A percentile compares a stretch with the other conserved stretches of the same genome.
phyloP scores from a whole-genome alignment of 805 yeast species.

The Saccharomycopsis javanensis region DNA sequence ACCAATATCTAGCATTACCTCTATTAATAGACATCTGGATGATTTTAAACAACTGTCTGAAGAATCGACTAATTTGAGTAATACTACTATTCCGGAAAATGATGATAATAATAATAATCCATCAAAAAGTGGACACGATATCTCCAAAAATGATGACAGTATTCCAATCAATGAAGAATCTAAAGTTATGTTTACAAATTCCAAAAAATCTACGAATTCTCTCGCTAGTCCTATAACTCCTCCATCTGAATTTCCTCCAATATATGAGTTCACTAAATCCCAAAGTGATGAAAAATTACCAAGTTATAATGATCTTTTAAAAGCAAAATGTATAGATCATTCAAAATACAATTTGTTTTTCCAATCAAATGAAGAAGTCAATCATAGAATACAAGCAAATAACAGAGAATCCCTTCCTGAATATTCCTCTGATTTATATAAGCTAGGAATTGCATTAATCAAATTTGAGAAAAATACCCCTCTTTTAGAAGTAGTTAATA shows the following conservation, averaged over 20 bases:
- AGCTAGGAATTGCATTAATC: slow-evolving; percentile 9
- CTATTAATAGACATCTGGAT: neutral
- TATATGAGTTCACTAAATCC: neutral
- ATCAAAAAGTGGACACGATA: too few species aligned
- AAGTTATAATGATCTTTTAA: slow-evolving; percentile 2
- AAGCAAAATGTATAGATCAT: slow-evolving; percentile 6
- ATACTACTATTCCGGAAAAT: neutral
- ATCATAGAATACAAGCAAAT: neutral
- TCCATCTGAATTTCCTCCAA: neutral
- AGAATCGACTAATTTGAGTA: neutral
- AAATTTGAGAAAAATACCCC: slow-evolving; percentile 15
- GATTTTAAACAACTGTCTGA: neutral
- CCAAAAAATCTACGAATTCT: neutral
- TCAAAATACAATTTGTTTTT: slow-evolving; percentile 10
- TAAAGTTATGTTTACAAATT: neutral
- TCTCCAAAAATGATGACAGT: too few species aligned
- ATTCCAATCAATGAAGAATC: neutral
- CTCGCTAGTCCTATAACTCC: neutral
- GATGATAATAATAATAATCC: too few species aligned
- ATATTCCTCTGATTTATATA: slow-evolving; percentile 14
- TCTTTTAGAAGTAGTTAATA: slow-evolving; percentile 1
- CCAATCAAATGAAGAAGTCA: slow-evolving; percentile 5
- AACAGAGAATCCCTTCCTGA: slow-evolving; percentile 9
- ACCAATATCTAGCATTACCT: neutral
- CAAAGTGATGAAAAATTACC: slow-evolving; percentile 1